phyloP scores from a whole-genome alignment of 1,284 basidiomycete genomes.

The Thecaphora thlaspeos region DNA sequence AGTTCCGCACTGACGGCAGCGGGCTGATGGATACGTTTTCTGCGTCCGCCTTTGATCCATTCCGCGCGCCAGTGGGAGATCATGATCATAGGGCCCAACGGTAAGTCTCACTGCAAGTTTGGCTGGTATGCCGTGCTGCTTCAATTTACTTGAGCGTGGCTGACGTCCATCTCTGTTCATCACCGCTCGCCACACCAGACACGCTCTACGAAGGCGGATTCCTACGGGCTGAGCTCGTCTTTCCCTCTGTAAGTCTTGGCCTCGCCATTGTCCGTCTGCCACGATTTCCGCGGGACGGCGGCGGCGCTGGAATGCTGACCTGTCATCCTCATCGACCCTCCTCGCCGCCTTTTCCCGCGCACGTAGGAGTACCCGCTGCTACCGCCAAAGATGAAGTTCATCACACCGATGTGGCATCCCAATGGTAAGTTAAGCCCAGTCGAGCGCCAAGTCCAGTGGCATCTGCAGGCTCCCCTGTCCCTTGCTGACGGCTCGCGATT shows the following conservation, averaged over 20 bases:
- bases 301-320: neutral
- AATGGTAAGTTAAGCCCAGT: conserved; percentile 72
- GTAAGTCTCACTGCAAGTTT: conserved; percentile 5
- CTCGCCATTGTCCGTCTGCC: too few species aligned
- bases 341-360: neutral
- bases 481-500: too few species aligned
- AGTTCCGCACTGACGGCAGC: too few species aligned
- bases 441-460: too few species aligned
- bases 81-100: conserved; percentile 57
- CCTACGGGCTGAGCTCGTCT: conserved; percentile 53
- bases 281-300: too few species aligned
- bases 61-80: conserved; percentile 49
- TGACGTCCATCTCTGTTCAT: neutral
- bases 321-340: neutral
- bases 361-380: conserved; percentile 74
- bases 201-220: conserved; percentile 58
- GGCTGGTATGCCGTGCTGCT: too few species aligned
- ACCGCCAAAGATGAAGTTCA: conserved; percentile 93
- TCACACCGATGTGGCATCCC: conserved; percentile 98
- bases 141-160: too few species aligned
- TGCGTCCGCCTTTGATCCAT: neutral
- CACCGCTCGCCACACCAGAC: conserved; percentile 19
- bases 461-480: too few species aligned
- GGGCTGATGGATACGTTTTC: too few species aligned
- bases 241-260: conserved; percentile 43